A percentile compares a stretch with the other conserved stretches of the same genome.
Evolutionary conservation across 306 rosid genomes (phyloP).

Genomic region (Morella rubra): DNA sequence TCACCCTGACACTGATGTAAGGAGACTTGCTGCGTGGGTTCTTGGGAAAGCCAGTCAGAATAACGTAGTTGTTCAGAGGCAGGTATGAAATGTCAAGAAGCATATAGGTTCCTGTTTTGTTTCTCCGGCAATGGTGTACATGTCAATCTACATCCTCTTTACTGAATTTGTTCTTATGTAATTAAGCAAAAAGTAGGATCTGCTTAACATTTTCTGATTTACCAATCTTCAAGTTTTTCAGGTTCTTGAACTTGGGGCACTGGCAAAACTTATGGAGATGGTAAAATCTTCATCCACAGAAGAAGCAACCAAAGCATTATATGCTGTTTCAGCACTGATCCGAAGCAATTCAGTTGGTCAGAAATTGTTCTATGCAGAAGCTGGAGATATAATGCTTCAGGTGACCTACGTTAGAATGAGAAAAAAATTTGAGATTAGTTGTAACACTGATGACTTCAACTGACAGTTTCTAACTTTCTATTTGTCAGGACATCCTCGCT

Average conservation of each 20-base stretch:
- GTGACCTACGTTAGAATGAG: conserved; percentile 35
- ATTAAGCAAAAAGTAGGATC: conserved; percentile 12
- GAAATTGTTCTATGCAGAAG: conserved; percentile 63
- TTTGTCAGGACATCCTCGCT: conserved; percentile 60
- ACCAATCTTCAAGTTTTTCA: conserved; percentile 26
- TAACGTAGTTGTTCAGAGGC: conserved; percentile 71
- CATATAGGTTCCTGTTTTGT: background rate
- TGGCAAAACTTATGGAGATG: conserved; percentile 64
- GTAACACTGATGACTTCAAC: conserved; percentile 8
- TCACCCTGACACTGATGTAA: conserved; percentile 59
- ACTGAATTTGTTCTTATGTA: background rate
- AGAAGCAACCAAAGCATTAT: conserved; percentile 82
- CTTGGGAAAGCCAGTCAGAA: conserved; percentile 87
- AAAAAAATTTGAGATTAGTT: conserved; percentile 12
- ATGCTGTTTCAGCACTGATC: conserved; percentile 81
- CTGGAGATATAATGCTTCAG: conserved; percentile 65
- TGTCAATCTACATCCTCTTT: background rate
- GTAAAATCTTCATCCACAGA: conserved; percentile 58
- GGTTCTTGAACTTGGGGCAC: conserved; percentile 73
- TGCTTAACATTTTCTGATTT: conserved; percentile 23
- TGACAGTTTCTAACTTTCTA: conserved; percentile 6
- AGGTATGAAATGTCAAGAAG: conserved; percentile 41
- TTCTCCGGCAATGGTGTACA: background rate
- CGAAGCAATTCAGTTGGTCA: conserved; percentile 61
- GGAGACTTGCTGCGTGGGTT: conserved; percentile 81